Evolutionary conservation across 768 basidiomycete genomes (phyloP).

Genomic region (Leccinum truebloodii): DNA sequence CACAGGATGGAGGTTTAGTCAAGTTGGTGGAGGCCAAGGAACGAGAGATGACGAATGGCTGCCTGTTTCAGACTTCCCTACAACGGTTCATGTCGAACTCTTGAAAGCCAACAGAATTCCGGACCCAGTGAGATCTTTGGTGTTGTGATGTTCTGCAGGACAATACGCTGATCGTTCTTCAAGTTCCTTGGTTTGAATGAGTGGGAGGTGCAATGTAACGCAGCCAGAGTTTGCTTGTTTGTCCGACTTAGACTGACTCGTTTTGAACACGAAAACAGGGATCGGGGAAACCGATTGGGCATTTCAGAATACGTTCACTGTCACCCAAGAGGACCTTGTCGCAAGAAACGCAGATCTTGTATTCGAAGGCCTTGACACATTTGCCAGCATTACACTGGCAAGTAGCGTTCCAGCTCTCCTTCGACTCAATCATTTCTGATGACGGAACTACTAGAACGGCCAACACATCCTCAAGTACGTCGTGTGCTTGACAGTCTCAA

Average conservation of each 20-base stretch:
- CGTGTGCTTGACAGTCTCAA: not conserved
- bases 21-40: slow-evolving; percentile 60
- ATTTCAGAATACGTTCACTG: slow-evolving; percentile 68
- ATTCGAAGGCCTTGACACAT: slow-evolving; percentile 92
- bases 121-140: slow-evolving; percentile 65
- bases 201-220: slow-evolving; percentile 87
- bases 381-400: slow-evolving; percentile 71
- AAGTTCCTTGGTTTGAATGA: slow-evolving; percentile 80
- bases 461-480: slow-evolving; percentile 59
- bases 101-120: slow-evolving; percentile 71
- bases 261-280: slow-evolving; percentile 51
- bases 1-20: slow-evolving; percentile 66
- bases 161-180: slow-evolving; percentile 11
- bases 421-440: not conserved
- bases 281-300: slow-evolving; percentile 85
- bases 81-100: slow-evolving; percentile 86
- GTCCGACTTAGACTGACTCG: not conserved
- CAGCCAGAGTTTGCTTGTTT: not conserved
- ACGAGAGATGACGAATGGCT: slow-evolving; percentile 70
- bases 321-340: slow-evolving; percentile 47
- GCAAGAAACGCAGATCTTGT: slow-evolving; percentile 66
- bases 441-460: slow-evolving; percentile 59
- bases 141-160: not conserved
- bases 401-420: slow-evolving; percentile 2
- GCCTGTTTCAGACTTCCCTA: slow-evolving; percentile 66